Conservation (phyloP, 176 grass and related monocot genomes). For the Aechmea fasciata region DNA sequence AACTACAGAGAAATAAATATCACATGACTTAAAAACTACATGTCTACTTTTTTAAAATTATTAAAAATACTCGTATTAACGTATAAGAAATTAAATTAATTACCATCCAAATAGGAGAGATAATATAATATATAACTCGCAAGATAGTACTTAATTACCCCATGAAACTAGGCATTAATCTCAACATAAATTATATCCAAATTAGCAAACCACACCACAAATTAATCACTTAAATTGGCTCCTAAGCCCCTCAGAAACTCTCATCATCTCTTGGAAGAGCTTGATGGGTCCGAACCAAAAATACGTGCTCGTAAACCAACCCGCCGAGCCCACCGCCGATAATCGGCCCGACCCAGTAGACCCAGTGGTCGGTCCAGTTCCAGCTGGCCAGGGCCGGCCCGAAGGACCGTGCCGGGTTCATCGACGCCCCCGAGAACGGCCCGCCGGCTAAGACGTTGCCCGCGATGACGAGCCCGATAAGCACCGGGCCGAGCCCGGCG, state of each 20-base stretch:
- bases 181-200: no score
- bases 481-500: conserved; percentile 30
- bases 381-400: conserved; percentile 48
- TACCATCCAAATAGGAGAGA: no score
- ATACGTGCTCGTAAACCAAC: conserved; percentile 50
- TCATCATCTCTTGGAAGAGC: conserved; percentile 38
- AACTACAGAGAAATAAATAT: no score
- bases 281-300: conserved; percentile 32
- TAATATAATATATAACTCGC: no score
- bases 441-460: conserved; percentile 72
- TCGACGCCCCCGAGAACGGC: conserved; percentile 61
- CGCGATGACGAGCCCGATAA: conserved; percentile 58
- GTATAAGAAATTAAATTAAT: no score
- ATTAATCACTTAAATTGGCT: no score
- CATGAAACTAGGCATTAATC: no score
- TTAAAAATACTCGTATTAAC: no score
- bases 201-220: no score
- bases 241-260: conserved; percentile 21
- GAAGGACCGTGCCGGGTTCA: conserved; percentile 86
- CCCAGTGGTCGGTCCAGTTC: conserved; percentile 66
- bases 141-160: no score
- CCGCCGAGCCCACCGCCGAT: conserved; percentile 40
- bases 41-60: no score
- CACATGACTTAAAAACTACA: no score
- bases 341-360: conserved; percentile 79